A percentile compares a stretch with the other conserved stretches of the same genome.
Evolutionary conservation across 1,139 yeast genomes (phyloP).

Genomic region (Geotrichum phurueaensis): DNA sequence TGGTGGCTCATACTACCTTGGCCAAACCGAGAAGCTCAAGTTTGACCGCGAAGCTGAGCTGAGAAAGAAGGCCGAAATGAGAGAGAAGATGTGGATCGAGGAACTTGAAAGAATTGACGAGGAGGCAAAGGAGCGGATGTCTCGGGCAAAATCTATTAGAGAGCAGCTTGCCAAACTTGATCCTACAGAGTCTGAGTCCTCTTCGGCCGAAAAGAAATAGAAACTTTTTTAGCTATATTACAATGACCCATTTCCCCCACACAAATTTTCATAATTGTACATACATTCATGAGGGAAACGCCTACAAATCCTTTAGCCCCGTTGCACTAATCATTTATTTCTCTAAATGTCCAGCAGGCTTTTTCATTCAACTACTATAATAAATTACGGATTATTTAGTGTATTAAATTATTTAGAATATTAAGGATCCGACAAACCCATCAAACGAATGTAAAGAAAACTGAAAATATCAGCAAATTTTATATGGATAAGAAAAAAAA

Average conservation of each 20-base stretch:
- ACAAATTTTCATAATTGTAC: not conserved
- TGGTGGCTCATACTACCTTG: slow-evolving; percentile 63
- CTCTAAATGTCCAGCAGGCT: not conserved
- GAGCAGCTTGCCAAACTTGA: slow-evolving; percentile 13
- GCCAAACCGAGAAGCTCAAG: slow-evolving; percentile 50
- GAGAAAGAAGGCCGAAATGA: slow-evolving; percentile 70
- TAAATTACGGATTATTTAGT: no score
- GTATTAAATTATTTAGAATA: no score
- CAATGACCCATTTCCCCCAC: not conserved
- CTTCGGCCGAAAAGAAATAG: not conserved
- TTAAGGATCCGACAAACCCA: no score
- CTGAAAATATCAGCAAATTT: not conserved
- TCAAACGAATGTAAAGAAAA: no score
- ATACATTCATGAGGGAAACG: not conserved
- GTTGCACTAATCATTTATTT: not conserved
- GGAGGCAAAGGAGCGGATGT: slow-evolving; percentile 47
- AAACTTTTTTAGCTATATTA: not conserved
- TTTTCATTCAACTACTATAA: no score
- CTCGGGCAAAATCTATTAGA: slow-evolving; percentile 22
- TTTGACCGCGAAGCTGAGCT: slow-evolving; percentile 54
- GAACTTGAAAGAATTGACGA: slow-evolving; percentile 83
- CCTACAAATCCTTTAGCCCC: not conserved
- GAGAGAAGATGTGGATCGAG: slow-evolving; percentile 86
- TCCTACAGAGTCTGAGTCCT: not conserved
- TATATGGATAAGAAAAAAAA: not conserved